Evolutionary conservation across 352 stramenopile species (phyloP).

Genomic region (Globisporangium radiosum): DNA sequence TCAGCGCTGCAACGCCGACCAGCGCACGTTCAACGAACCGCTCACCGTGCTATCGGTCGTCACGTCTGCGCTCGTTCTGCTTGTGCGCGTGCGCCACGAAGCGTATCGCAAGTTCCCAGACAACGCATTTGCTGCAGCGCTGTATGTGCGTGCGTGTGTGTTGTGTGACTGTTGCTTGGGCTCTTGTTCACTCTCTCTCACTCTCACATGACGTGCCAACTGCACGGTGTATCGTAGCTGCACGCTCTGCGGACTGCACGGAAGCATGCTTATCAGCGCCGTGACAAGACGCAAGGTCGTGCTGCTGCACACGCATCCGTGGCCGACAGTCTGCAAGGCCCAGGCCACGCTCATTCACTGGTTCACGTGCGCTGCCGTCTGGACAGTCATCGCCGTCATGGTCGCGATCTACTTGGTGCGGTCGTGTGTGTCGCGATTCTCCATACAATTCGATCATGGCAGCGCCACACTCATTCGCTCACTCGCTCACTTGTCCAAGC

Average conservation of each 20-base stretch:
- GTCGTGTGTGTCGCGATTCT: not conserved
- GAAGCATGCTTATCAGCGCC: conserved; percentile 25
- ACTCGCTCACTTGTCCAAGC: not conserved
- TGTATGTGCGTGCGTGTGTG: conserved; percentile 13
- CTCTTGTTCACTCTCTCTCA: not conserved
- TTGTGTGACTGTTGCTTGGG: not conserved
- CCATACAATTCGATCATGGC: not conserved
- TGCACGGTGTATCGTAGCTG: conserved; percentile 4
- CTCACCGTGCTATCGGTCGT: conserved; percentile 23
- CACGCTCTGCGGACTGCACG: conserved; percentile 20
- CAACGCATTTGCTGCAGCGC: conserved; percentile 22
- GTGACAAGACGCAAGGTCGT: conserved; percentile 21
- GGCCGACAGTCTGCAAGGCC: conserved; percentile 18
- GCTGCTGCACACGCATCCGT: conserved; percentile 14
- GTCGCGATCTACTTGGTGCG: conserved; percentile 15
- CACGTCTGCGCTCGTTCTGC: conserved; percentile 16
- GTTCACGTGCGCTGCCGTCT: conserved; percentile 26
- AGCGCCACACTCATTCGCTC: not conserved
- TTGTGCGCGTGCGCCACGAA: conserved; percentile 19
- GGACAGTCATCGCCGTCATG: conserved; percentile 20
- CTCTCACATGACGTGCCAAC: not conserved
- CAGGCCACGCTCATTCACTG: conserved; percentile 26
- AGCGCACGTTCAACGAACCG: conserved; percentile 22
- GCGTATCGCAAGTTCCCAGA: conserved; percentile 29
- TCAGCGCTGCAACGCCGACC: conserved; percentile 17